These are phyloP conservation scores for Atalantia buxifolia DNA, from an alignment of 345 rosid genomes.

Conservation along the genomic window DNA sequence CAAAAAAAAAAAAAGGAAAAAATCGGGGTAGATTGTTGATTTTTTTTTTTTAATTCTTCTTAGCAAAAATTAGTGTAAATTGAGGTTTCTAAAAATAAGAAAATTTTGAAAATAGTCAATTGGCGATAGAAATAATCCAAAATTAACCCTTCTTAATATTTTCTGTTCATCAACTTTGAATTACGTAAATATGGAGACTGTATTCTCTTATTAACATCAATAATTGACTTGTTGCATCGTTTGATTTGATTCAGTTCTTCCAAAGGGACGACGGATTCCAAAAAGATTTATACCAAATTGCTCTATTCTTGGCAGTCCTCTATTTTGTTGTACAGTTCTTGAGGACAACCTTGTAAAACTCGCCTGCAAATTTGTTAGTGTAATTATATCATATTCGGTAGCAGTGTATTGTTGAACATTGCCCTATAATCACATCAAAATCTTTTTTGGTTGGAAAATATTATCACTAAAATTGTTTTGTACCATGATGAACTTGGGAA, in stretches of 20 bases:
- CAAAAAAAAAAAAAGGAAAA: no score
- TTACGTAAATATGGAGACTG: not conserved
- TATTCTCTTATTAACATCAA: not conserved
- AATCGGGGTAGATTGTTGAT: no score
- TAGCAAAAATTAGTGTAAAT: no score
- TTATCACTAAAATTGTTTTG: not conserved
- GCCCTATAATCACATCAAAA: not conserved
- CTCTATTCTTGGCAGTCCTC: constrained; percentile 64
- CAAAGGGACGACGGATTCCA: constrained; percentile 77
- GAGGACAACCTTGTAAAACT: constrained; percentile 61
- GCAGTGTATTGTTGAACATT: not conserved
- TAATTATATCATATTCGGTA: not conserved
- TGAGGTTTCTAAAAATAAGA: no score
- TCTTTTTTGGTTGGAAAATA: not conserved
- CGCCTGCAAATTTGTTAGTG: not conserved
- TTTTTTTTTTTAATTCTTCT: no score
- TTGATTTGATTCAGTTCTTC: constrained; percentile 57
- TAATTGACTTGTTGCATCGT: not conserved
- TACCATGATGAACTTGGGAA: not conserved
- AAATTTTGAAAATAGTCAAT: rapidly evolving
- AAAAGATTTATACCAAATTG: constrained; percentile 77
- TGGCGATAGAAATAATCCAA: no score
- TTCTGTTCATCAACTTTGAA: not conserved
- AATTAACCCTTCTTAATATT: no score
- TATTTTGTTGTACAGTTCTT: constrained; percentile 86